phyloP scores from a whole-genome alignment of 805 yeast species.

The Teunomyces funiuensis region DNA sequence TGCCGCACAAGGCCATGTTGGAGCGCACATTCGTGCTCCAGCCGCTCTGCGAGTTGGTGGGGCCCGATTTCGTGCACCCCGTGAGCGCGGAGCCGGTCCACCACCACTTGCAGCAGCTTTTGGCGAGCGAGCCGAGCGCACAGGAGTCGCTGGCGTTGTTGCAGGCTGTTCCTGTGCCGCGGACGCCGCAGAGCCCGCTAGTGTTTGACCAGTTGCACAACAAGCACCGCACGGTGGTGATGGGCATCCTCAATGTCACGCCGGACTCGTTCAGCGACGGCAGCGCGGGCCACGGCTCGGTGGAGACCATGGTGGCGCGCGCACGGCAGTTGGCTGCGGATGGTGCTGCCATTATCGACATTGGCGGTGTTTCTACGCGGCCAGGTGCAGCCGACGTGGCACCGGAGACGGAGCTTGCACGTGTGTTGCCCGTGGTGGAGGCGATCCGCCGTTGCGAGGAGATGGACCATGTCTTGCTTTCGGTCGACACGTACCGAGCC shows the following conservation, averaged over 20 bases:
- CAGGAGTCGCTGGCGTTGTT: slow-evolving; percentile 53
- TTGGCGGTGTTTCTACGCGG: slow-evolving; percentile 93
- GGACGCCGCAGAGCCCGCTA: slow-evolving; percentile 17
- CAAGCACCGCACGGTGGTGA: slow-evolving; percentile 57
- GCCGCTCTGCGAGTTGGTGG: slow-evolving; percentile 80
- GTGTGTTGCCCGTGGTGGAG: slow-evolving; percentile 71
- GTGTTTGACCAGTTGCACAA: slow-evolving; percentile 47
- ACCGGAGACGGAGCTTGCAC: slow-evolving; percentile 61
- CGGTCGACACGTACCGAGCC: slow-evolving; percentile 87
- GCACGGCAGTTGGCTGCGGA: slow-evolving; percentile 51
- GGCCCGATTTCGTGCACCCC: slow-evolving; percentile 72
- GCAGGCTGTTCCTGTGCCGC: slow-evolving; percentile 50
- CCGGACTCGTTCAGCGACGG: slow-evolving; percentile 98
- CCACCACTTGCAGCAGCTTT: slow-evolving; percentile 59
- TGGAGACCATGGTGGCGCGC: slow-evolving; percentile 42
- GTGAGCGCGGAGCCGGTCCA: slow-evolving; percentile 80
- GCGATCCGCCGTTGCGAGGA: slow-evolving; percentile 50
- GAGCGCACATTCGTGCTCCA: slow-evolving; percentile 88
- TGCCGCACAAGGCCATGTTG: slow-evolving; percentile 88
- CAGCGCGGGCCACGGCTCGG: slow-evolving; percentile 41
- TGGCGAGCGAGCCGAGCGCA: slow-evolving; percentile 28
- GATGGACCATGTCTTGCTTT: slow-evolving; percentile 51
- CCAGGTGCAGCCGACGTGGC: slow-evolving; percentile 73
- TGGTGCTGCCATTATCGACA: slow-evolving; percentile 79
- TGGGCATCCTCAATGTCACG: slow-evolving; percentile 88